Evolutionary conservation across 441 rosid species (phyloP), one percentile per base, ranked within the genome.

Genomic region (Adansonia madagascariensis): DNA sequence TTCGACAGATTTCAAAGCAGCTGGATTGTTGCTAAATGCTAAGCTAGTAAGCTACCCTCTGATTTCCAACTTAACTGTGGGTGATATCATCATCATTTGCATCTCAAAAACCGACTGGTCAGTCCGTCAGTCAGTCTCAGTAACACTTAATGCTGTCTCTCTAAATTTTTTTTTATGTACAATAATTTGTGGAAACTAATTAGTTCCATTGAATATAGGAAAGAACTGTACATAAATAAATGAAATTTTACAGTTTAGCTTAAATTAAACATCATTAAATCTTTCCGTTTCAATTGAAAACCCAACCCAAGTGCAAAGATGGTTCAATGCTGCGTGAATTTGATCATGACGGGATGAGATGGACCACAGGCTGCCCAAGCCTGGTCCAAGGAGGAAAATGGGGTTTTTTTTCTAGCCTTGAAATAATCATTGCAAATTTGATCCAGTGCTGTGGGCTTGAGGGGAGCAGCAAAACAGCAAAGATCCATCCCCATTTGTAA

Each of bases 51-150:
- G 63, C 63, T 27, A 9, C 73, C 68, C 71, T 66, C 65, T 75
- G 75, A 15, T 61, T 75, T 43, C 55, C n/a, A 15, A 0, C 15
- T 2, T 17, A 66, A 27, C 75, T 49, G 43, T 77, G 80, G 73
- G 74, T 74, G 55, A 64, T 63, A 11, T 46, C 3, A 20, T 18
- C 1, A 11, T 17, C 71, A 17, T 18, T 22, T 4, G 8, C 55
- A 8, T 66, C 71, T 44, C n/a, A 43, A 43, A 41, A 17, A 35
- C 41, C 0, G 41, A 35, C 41, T 4, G 41, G 41, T 35, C 41
- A 35, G 41, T 35, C 41, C 41, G 41, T 35, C 41, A 35, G 41
- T 35, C 41, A 35, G 41, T 35, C 41, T 35, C 41, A 35, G 41
- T 35, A 35, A 35, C 41, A 35, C 6, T 35, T 35, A 0, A 35